phyloP scores from a whole-genome alignment of 495 filamentous ascomycete species.

The Staphylotrichum longicolle region DNA sequence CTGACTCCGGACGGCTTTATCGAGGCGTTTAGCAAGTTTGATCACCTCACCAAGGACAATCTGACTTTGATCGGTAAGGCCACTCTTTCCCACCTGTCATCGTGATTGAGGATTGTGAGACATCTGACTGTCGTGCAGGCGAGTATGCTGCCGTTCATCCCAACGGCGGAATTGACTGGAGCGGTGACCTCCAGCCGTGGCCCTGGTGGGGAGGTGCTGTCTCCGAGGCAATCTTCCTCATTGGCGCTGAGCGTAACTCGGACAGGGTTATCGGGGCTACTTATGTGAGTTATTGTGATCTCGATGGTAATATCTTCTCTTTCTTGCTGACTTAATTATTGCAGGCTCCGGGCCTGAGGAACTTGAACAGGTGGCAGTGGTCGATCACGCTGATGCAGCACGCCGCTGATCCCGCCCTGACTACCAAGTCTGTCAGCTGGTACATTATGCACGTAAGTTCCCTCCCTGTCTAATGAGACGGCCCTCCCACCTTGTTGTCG shows the following conservation, averaged over 20 bases:
- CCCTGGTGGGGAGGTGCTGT: constrained; percentile 60
- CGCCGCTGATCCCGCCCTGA: constrained; percentile 51
- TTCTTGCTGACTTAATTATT: not conserved
- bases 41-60: constrained; percentile 34
- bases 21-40: constrained; percentile 47
- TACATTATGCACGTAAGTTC: constrained; percentile 25
- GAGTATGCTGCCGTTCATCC: not conserved
- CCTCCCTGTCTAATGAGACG: too few species aligned
- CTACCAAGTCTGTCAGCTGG: constrained; percentile 32
- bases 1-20: constrained; percentile 36
- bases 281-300: constrained; percentile 24
- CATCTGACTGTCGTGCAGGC: not conserved
- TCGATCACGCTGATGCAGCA: constrained; percentile 49
- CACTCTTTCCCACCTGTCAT: constrained; percentile 27
- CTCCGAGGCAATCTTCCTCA: constrained; percentile 63
- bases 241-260: constrained; percentile 65
- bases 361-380: constrained; percentile 46
- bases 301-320: not conserved
- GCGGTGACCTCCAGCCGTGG: constrained; percentile 31
- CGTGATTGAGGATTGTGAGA: not conserved
- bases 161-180: not conserved
- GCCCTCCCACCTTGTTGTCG: constrained; percentile 7
- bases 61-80: constrained; percentile 37
- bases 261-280: constrained; percentile 48
- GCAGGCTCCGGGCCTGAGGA: constrained; percentile 37